Evolutionary conservation across 2,329 filamentous ascomycete species (phyloP).

Genomic region (Fusarium domesticum): DNA sequence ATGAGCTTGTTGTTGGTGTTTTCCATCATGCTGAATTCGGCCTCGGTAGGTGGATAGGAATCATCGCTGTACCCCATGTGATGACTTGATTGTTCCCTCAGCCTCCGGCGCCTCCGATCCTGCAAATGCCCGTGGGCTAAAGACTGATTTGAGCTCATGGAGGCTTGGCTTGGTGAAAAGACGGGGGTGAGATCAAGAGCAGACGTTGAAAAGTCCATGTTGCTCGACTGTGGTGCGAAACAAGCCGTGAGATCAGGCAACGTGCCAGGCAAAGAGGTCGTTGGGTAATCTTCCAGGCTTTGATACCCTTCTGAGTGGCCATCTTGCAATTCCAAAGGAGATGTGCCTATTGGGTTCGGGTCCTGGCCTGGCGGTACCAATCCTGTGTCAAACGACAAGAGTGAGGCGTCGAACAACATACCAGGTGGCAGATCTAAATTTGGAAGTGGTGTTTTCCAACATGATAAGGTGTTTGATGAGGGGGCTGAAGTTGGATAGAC

Average conservation of each 20-base stretch:
- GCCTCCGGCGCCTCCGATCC: constrained; percentile 1
- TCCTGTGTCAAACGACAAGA: constrained; percentile 1
- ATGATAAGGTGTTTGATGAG: constrained; percentile 9
- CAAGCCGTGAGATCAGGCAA: neutral
- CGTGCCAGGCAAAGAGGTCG: neutral
- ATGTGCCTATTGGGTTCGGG: neutral
- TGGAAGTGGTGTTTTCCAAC: constrained; percentile 12
- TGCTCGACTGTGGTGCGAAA: neutral
- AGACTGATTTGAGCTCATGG: neutral
- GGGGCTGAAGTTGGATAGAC: constrained; percentile 8
- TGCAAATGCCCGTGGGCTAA: neutral
- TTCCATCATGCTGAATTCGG: constrained; percentile 25
- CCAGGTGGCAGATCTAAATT: constrained; percentile 5
- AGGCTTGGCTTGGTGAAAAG: neutral
- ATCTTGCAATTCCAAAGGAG: neutral
- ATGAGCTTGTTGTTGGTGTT: constrained; percentile 26
- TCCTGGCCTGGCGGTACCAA: neutral
- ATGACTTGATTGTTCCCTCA: neutral
- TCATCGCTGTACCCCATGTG: neutral
- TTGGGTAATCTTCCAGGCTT: neutral
- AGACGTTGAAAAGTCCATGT: neutral
- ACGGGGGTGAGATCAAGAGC: neutral
- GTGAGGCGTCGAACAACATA: neutral
- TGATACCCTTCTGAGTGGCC: neutral
- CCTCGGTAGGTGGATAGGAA: constrained; percentile 16